These are phyloP conservation scores for Lachnum nothofagi DNA, from an alignment of 2,329 filamentous ascomycete genomes.

Conservation along the genomic window DNA sequence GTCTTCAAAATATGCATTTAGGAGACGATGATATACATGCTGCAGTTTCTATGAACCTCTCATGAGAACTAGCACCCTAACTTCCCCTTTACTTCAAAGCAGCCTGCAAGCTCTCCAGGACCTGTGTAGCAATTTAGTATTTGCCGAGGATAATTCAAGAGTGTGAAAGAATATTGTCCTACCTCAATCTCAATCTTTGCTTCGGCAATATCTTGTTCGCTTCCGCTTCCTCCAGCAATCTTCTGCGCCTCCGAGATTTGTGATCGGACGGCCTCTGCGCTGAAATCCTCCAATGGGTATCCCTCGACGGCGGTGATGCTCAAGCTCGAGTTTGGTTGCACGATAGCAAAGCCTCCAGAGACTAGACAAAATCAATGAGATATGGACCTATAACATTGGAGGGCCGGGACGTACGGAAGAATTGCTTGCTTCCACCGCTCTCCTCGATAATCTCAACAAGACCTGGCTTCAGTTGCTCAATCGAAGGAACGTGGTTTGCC, in stretches of 20 bases:
- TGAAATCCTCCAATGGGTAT: slow-evolving; percentile 93
- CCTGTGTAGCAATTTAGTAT: slow-evolving; percentile 48
- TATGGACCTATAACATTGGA: not conserved
- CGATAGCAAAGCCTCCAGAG: slow-evolving; percentile 92
- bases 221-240: slow-evolving; percentile 82
- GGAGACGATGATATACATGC: slow-evolving; percentile 33
- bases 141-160: not conserved
- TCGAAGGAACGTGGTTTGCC: slow-evolving; percentile 96
- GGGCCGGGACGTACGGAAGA: slow-evolving; percentile 75
- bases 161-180: slow-evolving; percentile 35
- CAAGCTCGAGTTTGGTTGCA: slow-evolving; percentile 88
- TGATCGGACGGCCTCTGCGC: slow-evolving; percentile 77
- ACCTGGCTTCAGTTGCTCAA: slow-evolving; percentile 97
- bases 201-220: slow-evolving; percentile 96
- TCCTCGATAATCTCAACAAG: slow-evolving; percentile 95
- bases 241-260: slow-evolving; percentile 96
- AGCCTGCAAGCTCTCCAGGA: slow-evolving; percentile 77
- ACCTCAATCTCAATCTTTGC: slow-evolving; percentile 99
- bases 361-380: slow-evolving; percentile 50
- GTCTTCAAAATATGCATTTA: slow-evolving; percentile 25
- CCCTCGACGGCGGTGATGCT: slow-evolving; percentile 99
- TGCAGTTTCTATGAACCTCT: slow-evolving; percentile 27
- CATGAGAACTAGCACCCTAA: slow-evolving; percentile 9
- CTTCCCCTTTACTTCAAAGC: slow-evolving; percentile 62
- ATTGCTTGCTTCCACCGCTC: slow-evolving; percentile 83